Evolutionary conservation across 495 filamentous ascomycete genomes (phyloP).

Genomic region (Cetradonia linearis): DNA sequence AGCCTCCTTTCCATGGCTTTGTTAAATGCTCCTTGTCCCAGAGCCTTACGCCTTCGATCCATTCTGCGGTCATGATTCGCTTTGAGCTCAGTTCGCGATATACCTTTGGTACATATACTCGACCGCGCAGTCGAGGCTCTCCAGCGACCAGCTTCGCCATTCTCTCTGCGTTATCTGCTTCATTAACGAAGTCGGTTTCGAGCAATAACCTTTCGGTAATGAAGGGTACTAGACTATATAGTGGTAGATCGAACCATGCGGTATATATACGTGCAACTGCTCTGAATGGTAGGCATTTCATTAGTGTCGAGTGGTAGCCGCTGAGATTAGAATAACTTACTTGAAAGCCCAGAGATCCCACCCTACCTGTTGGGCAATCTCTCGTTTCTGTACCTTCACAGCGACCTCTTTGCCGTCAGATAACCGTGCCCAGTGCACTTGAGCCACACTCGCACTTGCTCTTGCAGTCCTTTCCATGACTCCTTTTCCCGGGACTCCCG

Average conservation of each 20-base stretch:
- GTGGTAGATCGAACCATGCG: constrained; percentile 73
- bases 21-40: constrained; percentile 80
- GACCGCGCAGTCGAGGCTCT: constrained; percentile 63
- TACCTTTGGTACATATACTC: constrained; percentile 81
- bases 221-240: constrained; percentile 81
- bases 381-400: constrained; percentile 91
- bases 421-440: constrained; percentile 89
- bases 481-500: constrained; percentile 53
- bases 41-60: constrained; percentile 87
- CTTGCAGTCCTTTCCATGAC: constrained; percentile 80
- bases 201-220: constrained; percentile 76
- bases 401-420: constrained; percentile 81
- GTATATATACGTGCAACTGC: constrained; percentile 69
- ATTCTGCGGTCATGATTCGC: constrained; percentile 88
- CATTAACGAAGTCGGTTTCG: constrained; percentile 89
- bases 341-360: constrained; percentile 97
- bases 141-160: constrained; percentile 69
- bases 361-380: constrained; percentile 77
- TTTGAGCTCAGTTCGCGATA: constrained; percentile 72
- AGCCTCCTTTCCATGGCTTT: constrained; percentile 63
- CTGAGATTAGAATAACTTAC: constrained; percentile 36
- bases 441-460: constrained; percentile 85
- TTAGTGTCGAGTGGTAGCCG: background rate
- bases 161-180: constrained; percentile 75
- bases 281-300: constrained; percentile 29